Base-by-base conservation (phyloP, 441 rosid genomes). In the Brassica balearica region DNA sequence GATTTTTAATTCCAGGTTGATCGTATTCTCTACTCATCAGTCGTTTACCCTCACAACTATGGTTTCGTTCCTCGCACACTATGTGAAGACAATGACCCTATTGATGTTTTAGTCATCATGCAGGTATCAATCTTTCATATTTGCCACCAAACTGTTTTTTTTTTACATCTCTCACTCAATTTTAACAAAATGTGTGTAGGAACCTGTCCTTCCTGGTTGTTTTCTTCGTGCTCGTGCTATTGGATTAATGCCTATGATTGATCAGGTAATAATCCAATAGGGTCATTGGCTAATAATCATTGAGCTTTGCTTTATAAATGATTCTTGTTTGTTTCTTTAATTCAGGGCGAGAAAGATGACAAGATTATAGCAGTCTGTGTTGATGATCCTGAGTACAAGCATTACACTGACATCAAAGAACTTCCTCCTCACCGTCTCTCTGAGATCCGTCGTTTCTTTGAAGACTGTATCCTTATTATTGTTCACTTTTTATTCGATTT, bases 21-120 rank as follows among this genome's bases (percentile, higher is more conserved):
- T 68, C 80, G 86, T 43, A 72, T 83, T 14, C 71, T 83, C 0
- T 83, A 83, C 36, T 83, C 86, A 0, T 83, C 86, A 3, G 86
- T 83, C 67, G 86, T 83, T 32, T 83, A 83, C 74, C 86, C 85
- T 43, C 85, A 82, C 75, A 83, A 83, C 79, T 83, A 83, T 34
- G 83, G 85, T 10, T 83, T 83, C 56, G 81, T 83, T 48, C 86
- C 86, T 25, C 80, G 86, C 36, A 83, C 86, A 1, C 41, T 83
- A 1, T 83, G 86, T 65, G 86, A 83, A 72, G 86, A 83, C 75
- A 83, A 83, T 58, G 86, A 83, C 51, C 86, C 86, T 0, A 68
- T 83, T 41, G 86, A 83, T 69, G 86, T 83, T 8, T 41, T 83
- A 25, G 82, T 83, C 48, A 78, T 83, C 69, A 83, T 83, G 86